These are phyloP conservation scores for Nepenthes mirabilis DNA, from an alignment of 148 eudicot species.

Conservation along the genomic window DNA sequence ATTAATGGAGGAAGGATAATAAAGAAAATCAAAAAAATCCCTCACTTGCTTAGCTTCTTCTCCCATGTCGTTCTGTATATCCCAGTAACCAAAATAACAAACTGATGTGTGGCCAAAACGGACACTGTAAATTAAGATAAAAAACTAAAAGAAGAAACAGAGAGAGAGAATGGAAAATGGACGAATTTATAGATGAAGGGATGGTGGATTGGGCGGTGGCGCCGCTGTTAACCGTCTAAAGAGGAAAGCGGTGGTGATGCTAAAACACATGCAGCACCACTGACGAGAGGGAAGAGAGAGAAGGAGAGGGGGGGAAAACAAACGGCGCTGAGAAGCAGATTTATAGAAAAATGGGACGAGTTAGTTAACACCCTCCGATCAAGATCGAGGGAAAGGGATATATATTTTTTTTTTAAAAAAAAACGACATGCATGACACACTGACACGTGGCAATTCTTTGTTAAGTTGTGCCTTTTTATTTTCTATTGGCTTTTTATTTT, in stretches of 20 bases:
- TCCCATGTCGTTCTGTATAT: constrained; percentile 36
- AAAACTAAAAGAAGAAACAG: too few relatives aligned
- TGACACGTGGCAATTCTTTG: too few relatives aligned
- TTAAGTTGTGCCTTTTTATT: too few relatives aligned
- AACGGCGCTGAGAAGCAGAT: constrained; percentile 16
- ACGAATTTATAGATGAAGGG: constrained; percentile 8
- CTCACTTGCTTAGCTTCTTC: constrained; percentile 62
- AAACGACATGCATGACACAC: too few relatives aligned
- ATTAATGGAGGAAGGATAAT: too few relatives aligned
- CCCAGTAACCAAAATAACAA: neutral
- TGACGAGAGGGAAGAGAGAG: constrained; percentile 3
- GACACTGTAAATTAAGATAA: too few relatives aligned
- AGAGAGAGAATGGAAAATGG: neutral
- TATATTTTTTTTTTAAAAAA: too few relatives aligned
- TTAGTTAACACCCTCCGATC: too few relatives aligned
- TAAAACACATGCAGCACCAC: constrained; percentile 53
- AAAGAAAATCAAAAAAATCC: neutral
- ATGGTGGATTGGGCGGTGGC: constrained; percentile 23
- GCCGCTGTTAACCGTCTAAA: neutral
- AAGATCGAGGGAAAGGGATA: too few relatives aligned
- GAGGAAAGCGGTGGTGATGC: constrained; percentile 33
- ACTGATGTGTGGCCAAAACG: neutral
- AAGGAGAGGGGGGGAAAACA: constrained; percentile 17
- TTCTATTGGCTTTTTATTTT: too few relatives aligned
- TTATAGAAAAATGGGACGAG: constrained; percentile 11